Evolutionary conservation across 441 rosid species (phyloP).

Genomic region (Flueggea neowawraea): DNA sequence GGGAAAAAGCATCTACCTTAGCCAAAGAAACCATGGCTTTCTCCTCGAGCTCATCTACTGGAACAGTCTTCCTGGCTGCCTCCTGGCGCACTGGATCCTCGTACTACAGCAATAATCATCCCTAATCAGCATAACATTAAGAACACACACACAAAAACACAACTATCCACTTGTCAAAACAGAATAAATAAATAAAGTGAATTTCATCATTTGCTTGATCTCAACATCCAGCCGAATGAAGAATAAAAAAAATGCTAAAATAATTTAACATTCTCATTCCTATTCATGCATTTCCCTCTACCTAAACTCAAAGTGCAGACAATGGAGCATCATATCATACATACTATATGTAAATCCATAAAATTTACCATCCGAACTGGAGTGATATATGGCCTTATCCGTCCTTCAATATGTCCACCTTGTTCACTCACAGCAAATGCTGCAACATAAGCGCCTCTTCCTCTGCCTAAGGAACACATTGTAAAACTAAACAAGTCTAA

Average conservation of each 20-base stretch:
- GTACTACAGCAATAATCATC: conserved; percentile 39
- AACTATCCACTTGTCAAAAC: not conserved
- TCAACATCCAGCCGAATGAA: too few species aligned
- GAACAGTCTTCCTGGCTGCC: conserved; percentile 79
- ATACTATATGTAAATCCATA: not conserved
- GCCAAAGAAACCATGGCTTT: conserved; percentile 83
- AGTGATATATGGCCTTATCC: conserved; percentile 44
- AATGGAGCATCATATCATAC: not conserved
- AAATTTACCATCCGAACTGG: conserved; percentile 53
- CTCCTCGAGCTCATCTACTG: conserved; percentile 83
- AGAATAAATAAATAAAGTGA: not conserved
- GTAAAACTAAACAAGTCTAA: not conserved
- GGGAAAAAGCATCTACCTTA: conserved; percentile 42
- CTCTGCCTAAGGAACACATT: conserved; percentile 52
- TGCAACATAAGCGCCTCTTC: conserved; percentile 84
- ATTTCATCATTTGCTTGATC: too few species aligned
- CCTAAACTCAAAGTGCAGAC: not conserved
- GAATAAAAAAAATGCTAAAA: too few species aligned
- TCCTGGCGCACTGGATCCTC: conserved; percentile 81
- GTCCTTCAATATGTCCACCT: conserved; percentile 31
- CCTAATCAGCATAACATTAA: conserved; percentile 3
- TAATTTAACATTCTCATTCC: too few species aligned
- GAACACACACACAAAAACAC: not conserved
- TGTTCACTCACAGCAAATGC: conserved; percentile 39
- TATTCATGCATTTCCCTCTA: not conserved